These are phyloP conservation scores for Sarocladiaceae sp. DNA, from an alignment of 2,329 filamentous ascomycete genomes.

Conservation along the genomic window DNA sequence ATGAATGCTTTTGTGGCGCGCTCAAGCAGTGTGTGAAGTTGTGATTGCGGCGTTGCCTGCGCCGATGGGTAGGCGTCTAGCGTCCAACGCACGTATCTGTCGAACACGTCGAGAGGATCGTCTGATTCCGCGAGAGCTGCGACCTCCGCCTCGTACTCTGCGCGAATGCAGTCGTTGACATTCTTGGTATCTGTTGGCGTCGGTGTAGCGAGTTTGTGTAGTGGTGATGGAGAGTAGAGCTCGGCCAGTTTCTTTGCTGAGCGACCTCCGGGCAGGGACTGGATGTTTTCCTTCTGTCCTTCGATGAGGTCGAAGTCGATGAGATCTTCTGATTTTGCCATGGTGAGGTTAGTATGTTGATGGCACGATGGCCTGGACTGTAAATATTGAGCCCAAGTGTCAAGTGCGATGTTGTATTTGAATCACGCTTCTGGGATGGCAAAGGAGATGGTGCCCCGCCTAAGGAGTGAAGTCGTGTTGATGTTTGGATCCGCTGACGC, in stretches of 20 bases:
- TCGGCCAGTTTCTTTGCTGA: constrained; percentile 85
- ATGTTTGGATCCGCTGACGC: constrained; percentile 6
- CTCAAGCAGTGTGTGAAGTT: constrained; percentile 81
- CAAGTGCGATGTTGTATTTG: not conserved
- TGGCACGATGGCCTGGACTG: constrained; percentile 1
- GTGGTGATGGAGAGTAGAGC: constrained; percentile 63
- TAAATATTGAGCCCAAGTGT: not conserved
- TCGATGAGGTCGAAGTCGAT: constrained; percentile 90
- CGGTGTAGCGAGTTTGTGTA: constrained; percentile 52
- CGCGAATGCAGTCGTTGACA: constrained; percentile 70
- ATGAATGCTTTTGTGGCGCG: constrained; percentile 88
- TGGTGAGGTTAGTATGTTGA: constrained; percentile 23
- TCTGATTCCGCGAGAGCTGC: constrained; percentile 76
- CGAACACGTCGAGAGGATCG: constrained; percentile 91
- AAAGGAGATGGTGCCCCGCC: not conserved
- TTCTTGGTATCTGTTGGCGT: constrained; percentile 68
- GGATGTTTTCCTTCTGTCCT: constrained; percentile 95
- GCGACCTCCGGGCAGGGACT: constrained; percentile 77
- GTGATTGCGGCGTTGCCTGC: constrained; percentile 86
- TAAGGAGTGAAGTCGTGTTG: not conserved
- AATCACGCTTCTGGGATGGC: not conserved
- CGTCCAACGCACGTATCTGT: constrained; percentile 96
- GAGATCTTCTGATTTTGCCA: constrained; percentile 45
- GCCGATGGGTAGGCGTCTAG: constrained; percentile 90
- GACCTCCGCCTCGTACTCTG: constrained; percentile 82